phyloP scores from a whole-genome alignment of 2,329 filamentous ascomycete genomes.

The Capronia epimyces region DNA sequence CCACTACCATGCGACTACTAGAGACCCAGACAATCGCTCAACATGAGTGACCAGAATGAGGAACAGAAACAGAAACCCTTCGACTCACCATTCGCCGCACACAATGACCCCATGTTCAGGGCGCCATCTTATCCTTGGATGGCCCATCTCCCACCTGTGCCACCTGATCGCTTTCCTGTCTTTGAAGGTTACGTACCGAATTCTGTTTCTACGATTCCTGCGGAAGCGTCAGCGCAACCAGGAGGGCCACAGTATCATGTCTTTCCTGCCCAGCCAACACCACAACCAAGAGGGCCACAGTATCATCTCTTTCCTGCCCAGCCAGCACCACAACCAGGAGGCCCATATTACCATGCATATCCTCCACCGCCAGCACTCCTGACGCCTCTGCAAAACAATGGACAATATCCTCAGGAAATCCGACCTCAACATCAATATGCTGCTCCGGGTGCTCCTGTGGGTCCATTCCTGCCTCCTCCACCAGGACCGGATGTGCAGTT shows the following conservation, averaged over 20 bases:
- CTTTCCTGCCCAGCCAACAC: neutral
- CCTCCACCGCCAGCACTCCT: neutral
- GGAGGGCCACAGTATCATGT: neutral
- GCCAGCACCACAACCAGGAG: neutral
- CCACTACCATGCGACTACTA: too few species aligned
- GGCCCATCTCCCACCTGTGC: slow-evolving; percentile 6
- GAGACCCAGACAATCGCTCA: neutral
- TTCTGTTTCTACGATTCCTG: neutral
- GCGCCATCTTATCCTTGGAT: slow-evolving; percentile 6
- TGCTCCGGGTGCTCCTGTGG: neutral
- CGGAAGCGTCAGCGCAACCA: neutral
- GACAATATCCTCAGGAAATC: neutral
- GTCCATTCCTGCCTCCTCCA: neutral
- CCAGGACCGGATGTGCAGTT: neutral
- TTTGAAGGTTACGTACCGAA: slow-evolving; percentile 8
- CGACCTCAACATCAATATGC: neutral
- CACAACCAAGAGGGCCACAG: neutral
- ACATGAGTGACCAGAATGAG: slow-evolving; percentile 1
- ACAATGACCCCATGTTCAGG: slow-evolving; percentile 1
- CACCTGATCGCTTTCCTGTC: slow-evolving; percentile 9
- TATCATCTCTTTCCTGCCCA: neutral
- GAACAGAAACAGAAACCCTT: too few species aligned
- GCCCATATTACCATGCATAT: neutral
- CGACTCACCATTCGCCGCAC: neutral
- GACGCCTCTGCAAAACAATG: neutral